A percentile compares a stretch with the other conserved stretches of the same genome.
These are phyloP conservation scores for Populus tomentosa DNA, from an alignment of 441 rosid species.

Conservation along the genomic window DNA sequence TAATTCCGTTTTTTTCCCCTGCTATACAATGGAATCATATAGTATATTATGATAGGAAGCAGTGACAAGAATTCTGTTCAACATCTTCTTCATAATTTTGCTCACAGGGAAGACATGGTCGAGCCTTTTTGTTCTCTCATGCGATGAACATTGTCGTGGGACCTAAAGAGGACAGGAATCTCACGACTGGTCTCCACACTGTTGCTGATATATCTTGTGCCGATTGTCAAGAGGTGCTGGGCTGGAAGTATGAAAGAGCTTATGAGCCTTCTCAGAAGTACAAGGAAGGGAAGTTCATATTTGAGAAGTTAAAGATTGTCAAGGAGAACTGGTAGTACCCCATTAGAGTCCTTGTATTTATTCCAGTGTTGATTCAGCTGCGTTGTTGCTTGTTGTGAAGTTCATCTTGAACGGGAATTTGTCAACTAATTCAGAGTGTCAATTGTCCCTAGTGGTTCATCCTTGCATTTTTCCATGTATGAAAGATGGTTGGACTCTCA, in stretches of 20 bases:
- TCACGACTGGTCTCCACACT: slow-evolving; percentile 74
- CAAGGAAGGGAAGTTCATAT: slow-evolving; percentile 83
- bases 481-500: slow-evolving; percentile 9
- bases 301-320: slow-evolving; percentile 76
- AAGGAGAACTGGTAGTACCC: slow-evolving; percentile 66
- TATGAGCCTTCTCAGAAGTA: slow-evolving; percentile 69
- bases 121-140: slow-evolving; percentile 83
- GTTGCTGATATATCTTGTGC: slow-evolving; percentile 71
- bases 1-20: neutral
- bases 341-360: slow-evolving; percentile 4
- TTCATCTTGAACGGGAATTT: slow-evolving; percentile 18
- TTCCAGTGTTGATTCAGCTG: slow-evolving; percentile 10
- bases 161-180: slow-evolving; percentile 62
- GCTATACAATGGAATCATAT: neutral
- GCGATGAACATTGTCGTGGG: slow-evolving; percentile 72
- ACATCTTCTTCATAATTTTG: slow-evolving; percentile 17
- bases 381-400: slow-evolving; percentile 1
- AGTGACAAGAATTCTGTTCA: slow-evolving; percentile 12
- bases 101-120: slow-evolving; percentile 71
- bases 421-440: slow-evolving; percentile 6
- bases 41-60: slow-evolving; percentile 1
- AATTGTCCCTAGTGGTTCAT: slow-evolving; percentile 10
- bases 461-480: slow-evolving; percentile 10
- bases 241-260: slow-evolving; percentile 90
- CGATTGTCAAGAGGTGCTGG: slow-evolving; percentile 66